Conservation (phyloP, 345 rosid species). For the Eucalyptus leucophloia region DNA sequence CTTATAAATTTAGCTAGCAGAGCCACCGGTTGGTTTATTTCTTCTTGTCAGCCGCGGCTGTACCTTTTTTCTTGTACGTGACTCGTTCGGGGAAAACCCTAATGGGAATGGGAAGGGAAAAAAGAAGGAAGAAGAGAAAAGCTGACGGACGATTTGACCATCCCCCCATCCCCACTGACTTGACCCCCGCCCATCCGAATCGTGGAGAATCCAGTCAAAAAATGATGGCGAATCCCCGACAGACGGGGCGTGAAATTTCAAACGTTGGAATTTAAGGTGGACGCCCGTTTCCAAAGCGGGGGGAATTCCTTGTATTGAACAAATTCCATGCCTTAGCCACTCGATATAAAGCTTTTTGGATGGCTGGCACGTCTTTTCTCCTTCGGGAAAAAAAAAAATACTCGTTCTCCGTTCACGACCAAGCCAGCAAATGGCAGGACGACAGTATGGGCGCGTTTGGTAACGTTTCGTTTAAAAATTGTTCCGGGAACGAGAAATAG, state of each 20-base stretch:
- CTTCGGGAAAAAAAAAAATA: too few relatives aligned
- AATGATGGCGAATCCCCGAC: neutral
- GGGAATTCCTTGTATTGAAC: neutral
- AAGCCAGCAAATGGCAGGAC: neutral
- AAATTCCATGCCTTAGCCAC: neutral
- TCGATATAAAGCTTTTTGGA: neutral
- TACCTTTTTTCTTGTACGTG: neutral
- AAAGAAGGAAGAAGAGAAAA: fast-evolving
- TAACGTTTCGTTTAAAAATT: too few relatives aligned
- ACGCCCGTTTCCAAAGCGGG: neutral
- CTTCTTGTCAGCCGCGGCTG: neutral
- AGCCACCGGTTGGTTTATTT: neutral
- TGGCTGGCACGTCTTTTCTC: neutral
- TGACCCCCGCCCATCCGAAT: neutral
- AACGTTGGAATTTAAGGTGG: neutral
- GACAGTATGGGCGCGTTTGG: too few relatives aligned
- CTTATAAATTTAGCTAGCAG: neutral
- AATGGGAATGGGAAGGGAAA: neutral
- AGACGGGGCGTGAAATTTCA: neutral
- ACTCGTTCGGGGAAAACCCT: neutral
- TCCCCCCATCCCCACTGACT: neutral
- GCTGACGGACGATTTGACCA: neutral
- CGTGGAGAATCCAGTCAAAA: neutral
- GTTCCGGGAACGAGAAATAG: too few relatives aligned
- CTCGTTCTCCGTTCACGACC: neutral